Evolutionary conservation across 2,329 filamentous ascomycete genomes (phyloP), one percentile per base, ranked within the genome.

Genomic region (Cercospora beticola): DNA sequence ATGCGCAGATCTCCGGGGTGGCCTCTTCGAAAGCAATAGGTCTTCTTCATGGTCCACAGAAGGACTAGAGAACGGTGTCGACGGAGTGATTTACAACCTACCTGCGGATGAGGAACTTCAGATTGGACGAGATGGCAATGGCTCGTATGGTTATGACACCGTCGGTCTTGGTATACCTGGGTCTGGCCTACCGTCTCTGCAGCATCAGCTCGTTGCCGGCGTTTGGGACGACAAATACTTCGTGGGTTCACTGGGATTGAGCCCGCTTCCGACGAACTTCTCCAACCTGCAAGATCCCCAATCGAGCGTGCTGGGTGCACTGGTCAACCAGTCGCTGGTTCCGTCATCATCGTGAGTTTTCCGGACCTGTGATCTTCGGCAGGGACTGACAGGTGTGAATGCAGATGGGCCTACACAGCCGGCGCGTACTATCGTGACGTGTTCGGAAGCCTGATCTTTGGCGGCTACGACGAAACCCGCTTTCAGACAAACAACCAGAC

Each of bases 391-490:
- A 18, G 21, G 5, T 23, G 43, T 21, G 18, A 1, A 18, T 49
- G 43, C 43, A 49, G 43, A 10, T 82, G 76, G 76, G 79, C 74
- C 5, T 82, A 82, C 66, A 82, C 80, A 3, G 81, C 81, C n/a
- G 81, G 81, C 10, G 77, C 80, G 6, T 43, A 61, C 4, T 77
- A 78, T 65, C 70, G 72, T 56, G 66, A 73, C 26, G 69, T 65
- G 1, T 72, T 63, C 61, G 67, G 43, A 8, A 68, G 67, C 30
- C 72, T 82, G 7, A 79, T 79, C 0, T 62, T 83, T 3, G 81
- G 80, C 60, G 81, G 81, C 1, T 81, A 79, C 61, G 81, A 82
- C 61, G 67, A 49, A 5, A 7, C 43, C n/a, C 43, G 43, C n/a
- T 23, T 49, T 1, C 18, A 23, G 43, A 4, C 18, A 21, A 5